Conservation (phyloP, 352 stramenopile species). For the Saprolegnia diclina region DNA sequence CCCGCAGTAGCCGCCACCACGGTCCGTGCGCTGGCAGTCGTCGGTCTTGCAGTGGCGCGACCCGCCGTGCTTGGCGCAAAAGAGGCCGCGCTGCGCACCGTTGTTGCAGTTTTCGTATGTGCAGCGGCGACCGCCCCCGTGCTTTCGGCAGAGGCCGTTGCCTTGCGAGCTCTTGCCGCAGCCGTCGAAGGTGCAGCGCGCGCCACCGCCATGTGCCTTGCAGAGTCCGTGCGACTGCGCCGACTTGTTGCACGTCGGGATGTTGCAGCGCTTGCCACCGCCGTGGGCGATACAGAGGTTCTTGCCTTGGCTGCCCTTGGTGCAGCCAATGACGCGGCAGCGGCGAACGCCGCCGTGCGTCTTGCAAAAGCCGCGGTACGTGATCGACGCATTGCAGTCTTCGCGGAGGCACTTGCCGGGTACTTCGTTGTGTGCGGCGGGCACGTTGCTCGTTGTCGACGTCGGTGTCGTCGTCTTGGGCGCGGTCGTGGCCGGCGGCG, state of each 20-base stretch:
- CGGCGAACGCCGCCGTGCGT: constrained; percentile 22
- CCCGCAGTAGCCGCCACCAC: constrained; percentile 23
- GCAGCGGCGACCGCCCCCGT: constrained; percentile 26
- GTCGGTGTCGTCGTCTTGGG: background rate
- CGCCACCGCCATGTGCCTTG: constrained; percentile 23
- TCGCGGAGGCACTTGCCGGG: constrained; percentile 28
- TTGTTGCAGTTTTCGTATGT: constrained; percentile 5
- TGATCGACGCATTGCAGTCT: constrained; percentile 65
- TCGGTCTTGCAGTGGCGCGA: constrained; percentile 19
- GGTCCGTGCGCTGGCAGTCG: constrained; percentile 20
- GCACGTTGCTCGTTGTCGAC: background rate
- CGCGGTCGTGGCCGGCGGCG: background rate
- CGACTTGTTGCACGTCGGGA: constrained; percentile 23
- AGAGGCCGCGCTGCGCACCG: constrained; percentile 16
- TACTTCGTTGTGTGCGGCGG: constrained; percentile 6
- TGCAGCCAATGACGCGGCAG: constrained; percentile 25
- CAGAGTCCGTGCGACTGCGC: constrained; percentile 24
- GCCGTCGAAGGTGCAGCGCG: constrained; percentile 17
- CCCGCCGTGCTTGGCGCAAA: constrained; percentile 26
- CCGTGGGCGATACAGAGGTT: constrained; percentile 25
- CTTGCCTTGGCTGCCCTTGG: constrained; percentile 23
- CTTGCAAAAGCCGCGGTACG: constrained; percentile 40
- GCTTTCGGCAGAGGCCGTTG: constrained; percentile 14
- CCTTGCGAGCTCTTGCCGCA: constrained; percentile 26
- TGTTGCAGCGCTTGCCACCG: constrained; percentile 19